Evolutionary conservation across 352 stramenopile genomes (phyloP).

Genomic region (Peronospora tabacina): DNA sequence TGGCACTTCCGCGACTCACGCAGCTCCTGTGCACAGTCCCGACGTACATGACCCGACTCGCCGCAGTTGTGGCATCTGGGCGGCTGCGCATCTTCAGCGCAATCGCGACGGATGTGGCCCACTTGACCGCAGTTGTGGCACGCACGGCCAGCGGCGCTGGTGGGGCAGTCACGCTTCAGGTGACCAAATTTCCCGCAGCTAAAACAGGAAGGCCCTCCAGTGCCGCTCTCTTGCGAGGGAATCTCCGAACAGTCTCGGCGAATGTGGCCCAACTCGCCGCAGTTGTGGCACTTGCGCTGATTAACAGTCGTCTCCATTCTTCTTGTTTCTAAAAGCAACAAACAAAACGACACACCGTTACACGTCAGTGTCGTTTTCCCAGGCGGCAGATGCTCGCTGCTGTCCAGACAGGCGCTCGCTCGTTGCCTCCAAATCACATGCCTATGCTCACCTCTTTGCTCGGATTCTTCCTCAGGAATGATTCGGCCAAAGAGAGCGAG

Average conservation of each 20-base stretch:
- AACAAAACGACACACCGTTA: slow-evolving; percentile 14
- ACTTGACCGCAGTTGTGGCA: slow-evolving; percentile 81
- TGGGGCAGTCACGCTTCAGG: slow-evolving; percentile 78
- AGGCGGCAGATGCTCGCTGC: neutral
- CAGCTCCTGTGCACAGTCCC: slow-evolving; percentile 60
- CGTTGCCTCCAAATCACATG: neutral
- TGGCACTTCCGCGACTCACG: slow-evolving; percentile 72
- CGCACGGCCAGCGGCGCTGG: slow-evolving; percentile 35
- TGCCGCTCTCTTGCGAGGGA: slow-evolving; percentile 34
- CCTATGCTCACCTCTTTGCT: slow-evolving; percentile 27
- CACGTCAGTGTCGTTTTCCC: slow-evolving; percentile 4
- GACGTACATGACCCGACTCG: slow-evolving; percentile 57
- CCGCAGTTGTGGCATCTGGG: slow-evolving; percentile 80
- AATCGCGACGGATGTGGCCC: slow-evolving; percentile 75
- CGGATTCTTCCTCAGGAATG: slow-evolving; percentile 40
- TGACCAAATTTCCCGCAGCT: slow-evolving; percentile 71
- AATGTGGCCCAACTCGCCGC: slow-evolving; percentile 62
- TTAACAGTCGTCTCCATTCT: slow-evolving; percentile 39
- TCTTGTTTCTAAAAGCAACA: slow-evolving; percentile 10
- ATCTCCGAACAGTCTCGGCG: slow-evolving; percentile 69
- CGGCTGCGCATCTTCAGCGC: slow-evolving; percentile 60
- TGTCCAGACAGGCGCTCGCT: no score
- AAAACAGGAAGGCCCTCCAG: slow-evolving; percentile 47
- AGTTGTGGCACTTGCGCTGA: slow-evolving; percentile 77
- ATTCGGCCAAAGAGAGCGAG: slow-evolving; percentile 9